Percentiles rank a stretch among this genome's conserved stretches.
Evolutionary conservation across 2,329 filamentous ascomycete species (phyloP).

Genomic region (Daldinia eschscholtzii): DNA sequence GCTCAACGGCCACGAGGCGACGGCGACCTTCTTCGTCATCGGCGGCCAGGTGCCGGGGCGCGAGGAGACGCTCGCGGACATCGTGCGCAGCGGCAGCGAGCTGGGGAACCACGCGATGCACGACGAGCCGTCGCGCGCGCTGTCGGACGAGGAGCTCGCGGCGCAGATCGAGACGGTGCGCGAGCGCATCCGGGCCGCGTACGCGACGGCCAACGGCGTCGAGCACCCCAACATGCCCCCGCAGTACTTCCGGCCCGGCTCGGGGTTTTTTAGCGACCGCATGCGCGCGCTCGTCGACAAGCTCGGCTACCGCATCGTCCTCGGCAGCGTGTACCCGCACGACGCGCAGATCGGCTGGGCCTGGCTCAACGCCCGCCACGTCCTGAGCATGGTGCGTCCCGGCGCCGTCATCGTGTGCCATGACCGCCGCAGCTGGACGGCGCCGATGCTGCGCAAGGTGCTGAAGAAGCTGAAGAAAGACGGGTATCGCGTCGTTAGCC

Average conservation of each 20-base stretch:
- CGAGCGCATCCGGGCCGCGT: slow-evolving; percentile 54
- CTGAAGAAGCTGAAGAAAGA: slow-evolving; percentile 76
- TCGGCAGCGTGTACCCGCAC: slow-evolving; percentile 90
- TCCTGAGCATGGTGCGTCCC: slow-evolving; percentile 81
- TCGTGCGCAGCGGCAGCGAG: slow-evolving; percentile 75
- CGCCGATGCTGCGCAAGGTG: slow-evolving; percentile 79
- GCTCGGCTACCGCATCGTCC: slow-evolving; percentile 78
- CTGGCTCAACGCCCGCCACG: slow-evolving; percentile 79
- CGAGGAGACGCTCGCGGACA: slow-evolving; percentile 66
- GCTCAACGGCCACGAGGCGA: slow-evolving; percentile 74
- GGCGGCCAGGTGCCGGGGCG: slow-evolving; percentile 76
- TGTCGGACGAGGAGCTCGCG: slow-evolving; percentile 70
- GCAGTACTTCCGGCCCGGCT: slow-evolving; percentile 84
- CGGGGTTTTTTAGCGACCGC: slow-evolving; percentile 80
- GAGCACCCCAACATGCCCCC: slow-evolving; percentile 54
- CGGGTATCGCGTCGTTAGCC: slow-evolving; percentile 78
- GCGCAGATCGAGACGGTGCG: slow-evolving; percentile 74
- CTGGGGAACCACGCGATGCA: slow-evolving; percentile 91
- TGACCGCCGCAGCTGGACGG: slow-evolving; percentile 85
- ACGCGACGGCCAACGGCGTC: slow-evolving; percentile 52
- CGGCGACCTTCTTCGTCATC: slow-evolving; percentile 91
- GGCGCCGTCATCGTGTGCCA: slow-evolving; percentile 89
- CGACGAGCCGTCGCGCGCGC: slow-evolving; percentile 78
- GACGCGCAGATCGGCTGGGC: slow-evolving; percentile 84
- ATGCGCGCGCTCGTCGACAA: slow-evolving; percentile 73